A percentile compares a stretch with the other conserved stretches of the same genome.
Conservation (phyloP, 2,329 filamentous ascomycete genomes). For the Penicillium sp. region DNA sequence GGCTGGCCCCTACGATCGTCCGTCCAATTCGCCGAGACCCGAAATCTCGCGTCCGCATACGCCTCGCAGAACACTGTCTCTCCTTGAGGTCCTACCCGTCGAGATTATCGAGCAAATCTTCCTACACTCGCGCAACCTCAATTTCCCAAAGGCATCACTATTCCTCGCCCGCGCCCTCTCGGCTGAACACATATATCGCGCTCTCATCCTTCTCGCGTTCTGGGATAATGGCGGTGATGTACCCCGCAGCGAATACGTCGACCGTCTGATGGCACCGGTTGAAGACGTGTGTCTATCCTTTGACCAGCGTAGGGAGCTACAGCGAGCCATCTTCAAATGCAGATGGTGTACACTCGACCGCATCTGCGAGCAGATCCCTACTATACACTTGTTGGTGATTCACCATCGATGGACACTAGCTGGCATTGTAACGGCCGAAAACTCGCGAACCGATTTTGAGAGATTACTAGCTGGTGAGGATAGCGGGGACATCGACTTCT, state of each 20-base stretch:
- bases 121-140: conserved; percentile 46
- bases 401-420: conserved; percentile 33
- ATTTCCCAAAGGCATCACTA: conserved; percentile 44
- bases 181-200: conserved; percentile 40
- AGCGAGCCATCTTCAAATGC: conserved; percentile 35
- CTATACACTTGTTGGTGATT: conserved; percentile 34
- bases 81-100: conserved; percentile 47
- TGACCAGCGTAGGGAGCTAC: conserved; percentile 32
- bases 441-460: conserved; percentile 17
- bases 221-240: conserved; percentile 30
- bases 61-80: conserved; percentile 22
- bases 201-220: conserved; percentile 41
- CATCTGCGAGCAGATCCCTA: conserved; percentile 34
- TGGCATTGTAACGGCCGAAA: conserved; percentile 22
- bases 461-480: conserved; percentile 23
- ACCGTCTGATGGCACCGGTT: conserved; percentile 35
- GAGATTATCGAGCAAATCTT: conserved; percentile 55
- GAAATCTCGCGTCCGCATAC: conserved; percentile 3
- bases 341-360: conserved; percentile 41
- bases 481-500: conserved; percentile 11
- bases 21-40: conserved; percentile 4
- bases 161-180: conserved; percentile 41
- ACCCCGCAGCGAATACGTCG: conserved; percentile 20
- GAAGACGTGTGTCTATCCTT: conserved; percentile 31
- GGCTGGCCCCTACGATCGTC: conserved; percentile 5